phyloP scores from a whole-genome alignment of 2,329 filamentous ascomycete genomes.

The Diatrype stigma region DNA sequence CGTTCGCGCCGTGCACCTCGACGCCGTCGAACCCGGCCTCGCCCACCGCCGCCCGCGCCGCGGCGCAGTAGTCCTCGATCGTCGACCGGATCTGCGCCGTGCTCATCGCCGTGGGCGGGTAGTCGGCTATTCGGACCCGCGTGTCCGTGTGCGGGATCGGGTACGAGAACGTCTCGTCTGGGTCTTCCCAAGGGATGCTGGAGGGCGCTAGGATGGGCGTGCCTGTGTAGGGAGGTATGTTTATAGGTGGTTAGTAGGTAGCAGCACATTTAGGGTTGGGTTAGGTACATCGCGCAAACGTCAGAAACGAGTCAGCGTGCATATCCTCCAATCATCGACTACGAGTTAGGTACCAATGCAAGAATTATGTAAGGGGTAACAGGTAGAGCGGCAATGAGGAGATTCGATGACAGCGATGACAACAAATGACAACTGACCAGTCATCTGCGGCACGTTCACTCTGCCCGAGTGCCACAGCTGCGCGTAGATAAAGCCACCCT shows the following conservation, averaged over 20 bases:
- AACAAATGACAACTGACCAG: slow-evolving; percentile 3
- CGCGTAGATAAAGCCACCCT: slow-evolving; percentile 52
- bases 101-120: slow-evolving; percentile 36
- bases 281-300: too few relatives aligned
- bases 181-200: background rate
- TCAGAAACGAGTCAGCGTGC: too few relatives aligned
- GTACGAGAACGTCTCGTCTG: background rate
- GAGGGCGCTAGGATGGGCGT: background rate
- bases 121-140: slow-evolving; percentile 16
- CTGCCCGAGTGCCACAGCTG: slow-evolving; percentile 61
- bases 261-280: too few relatives aligned
- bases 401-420: background rate
- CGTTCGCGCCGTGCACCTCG: slow-evolving; percentile 26
- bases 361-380: too few relatives aligned
- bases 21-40: slow-evolving; percentile 49
- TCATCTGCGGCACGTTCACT: slow-evolving; percentile 16
- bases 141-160: slow-evolving; percentile 5
- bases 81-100: slow-evolving; percentile 23
- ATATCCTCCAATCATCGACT: too few relatives aligned
- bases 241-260: too few relatives aligned
- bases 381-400: too few relatives aligned
- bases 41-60: slow-evolving; percentile 18
- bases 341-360: too few relatives aligned
- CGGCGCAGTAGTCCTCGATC: slow-evolving; percentile 19
- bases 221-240: background rate